Percentiles rank a stretch among this genome's conserved stretches.
Evolutionary conservation across 768 basidiomycete genomes (phyloP).

Genomic region (Suillus subaureus): DNA sequence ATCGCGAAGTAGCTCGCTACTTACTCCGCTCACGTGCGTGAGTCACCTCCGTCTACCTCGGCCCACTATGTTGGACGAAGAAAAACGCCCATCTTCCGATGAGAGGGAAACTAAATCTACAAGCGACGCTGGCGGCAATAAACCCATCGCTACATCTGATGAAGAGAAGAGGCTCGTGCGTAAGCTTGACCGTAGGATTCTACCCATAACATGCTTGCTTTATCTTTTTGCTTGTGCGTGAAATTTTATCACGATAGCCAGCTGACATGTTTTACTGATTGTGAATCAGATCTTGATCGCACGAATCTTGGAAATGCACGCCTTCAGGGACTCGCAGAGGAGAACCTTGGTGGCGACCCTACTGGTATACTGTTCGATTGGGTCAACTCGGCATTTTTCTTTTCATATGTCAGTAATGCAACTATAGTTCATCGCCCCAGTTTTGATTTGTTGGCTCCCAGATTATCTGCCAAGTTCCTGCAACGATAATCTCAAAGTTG

Average conservation of each 20-base stretch:
- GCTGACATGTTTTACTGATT: background rate
- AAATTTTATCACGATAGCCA: background rate
- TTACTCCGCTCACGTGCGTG: background rate
- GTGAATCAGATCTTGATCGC: constrained; percentile 58
- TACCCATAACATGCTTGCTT: constrained; percentile 66
- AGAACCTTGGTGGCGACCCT: constrained; percentile 66
- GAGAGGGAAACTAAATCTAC: constrained; percentile 1
- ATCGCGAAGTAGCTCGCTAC: background rate
- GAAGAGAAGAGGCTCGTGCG: constrained; percentile 40
- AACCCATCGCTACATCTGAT: constrained; percentile 27
- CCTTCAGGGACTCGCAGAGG: constrained; percentile 69
- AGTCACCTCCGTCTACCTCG: background rate
- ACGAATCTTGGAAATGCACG: constrained; percentile 81
- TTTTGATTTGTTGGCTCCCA: constrained; percentile 25
- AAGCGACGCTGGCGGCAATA: background rate
- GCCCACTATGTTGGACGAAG: constrained; percentile 10
- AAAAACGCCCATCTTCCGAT: constrained; percentile 5
- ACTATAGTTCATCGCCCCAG: background rate
- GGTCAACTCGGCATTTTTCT: constrained; percentile 77
- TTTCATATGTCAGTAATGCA: constrained; percentile 61
- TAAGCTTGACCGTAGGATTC: constrained; percentile 38
- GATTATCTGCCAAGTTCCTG: constrained; percentile 74
- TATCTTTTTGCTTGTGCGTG: constrained; percentile 76
- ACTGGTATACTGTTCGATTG: constrained; percentile 70
- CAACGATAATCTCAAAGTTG: constrained; percentile 64